Percentiles rank a stretch among this genome's conserved stretches.
Conservation (phyloP, 768 basidiomycete genomes). For the Boletus huronensis region DNA sequence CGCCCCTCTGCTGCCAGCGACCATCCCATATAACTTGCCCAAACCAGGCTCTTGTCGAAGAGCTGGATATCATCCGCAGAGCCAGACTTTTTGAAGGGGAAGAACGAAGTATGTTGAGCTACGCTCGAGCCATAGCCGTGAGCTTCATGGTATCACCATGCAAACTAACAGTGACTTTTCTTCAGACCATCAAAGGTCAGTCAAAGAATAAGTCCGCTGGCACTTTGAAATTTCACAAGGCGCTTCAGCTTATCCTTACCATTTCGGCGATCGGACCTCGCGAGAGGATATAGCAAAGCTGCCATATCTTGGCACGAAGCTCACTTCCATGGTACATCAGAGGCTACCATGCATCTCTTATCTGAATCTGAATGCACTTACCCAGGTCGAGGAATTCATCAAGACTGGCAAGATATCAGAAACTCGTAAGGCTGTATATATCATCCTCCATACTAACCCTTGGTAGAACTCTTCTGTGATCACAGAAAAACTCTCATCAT, state of each 20-base stretch:
- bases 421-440: constrained; percentile 38
- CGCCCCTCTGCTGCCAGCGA: constrained; percentile 57
- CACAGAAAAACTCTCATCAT: constrained; percentile 45
- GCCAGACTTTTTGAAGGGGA: constrained; percentile 66
- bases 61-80: constrained; percentile 56
- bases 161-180: background rate
- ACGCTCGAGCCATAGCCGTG: constrained; percentile 70
- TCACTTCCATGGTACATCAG: constrained; percentile 43
- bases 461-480: background rate
- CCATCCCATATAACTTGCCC: constrained; percentile 63
- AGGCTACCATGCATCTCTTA: background rate
- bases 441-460: constrained; percentile 11
- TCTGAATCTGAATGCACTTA: background rate
- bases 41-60: constrained; percentile 60
- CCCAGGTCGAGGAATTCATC: constrained; percentile 62
- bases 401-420: constrained; percentile 54
- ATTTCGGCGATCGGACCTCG: constrained; percentile 38
- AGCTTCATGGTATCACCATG: constrained; percentile 21
- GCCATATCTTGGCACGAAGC: constrained; percentile 50
- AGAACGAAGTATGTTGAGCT: constrained; percentile 63
- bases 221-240: background rate
- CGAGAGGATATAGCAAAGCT: constrained; percentile 39
- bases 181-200: constrained; percentile 48
- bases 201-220: background rate
- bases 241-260: constrained; percentile 45